Evolutionary conservation across 108 stramenopile genomes (phyloP).

Genomic region (Stephanodiscus triporus): DNA sequence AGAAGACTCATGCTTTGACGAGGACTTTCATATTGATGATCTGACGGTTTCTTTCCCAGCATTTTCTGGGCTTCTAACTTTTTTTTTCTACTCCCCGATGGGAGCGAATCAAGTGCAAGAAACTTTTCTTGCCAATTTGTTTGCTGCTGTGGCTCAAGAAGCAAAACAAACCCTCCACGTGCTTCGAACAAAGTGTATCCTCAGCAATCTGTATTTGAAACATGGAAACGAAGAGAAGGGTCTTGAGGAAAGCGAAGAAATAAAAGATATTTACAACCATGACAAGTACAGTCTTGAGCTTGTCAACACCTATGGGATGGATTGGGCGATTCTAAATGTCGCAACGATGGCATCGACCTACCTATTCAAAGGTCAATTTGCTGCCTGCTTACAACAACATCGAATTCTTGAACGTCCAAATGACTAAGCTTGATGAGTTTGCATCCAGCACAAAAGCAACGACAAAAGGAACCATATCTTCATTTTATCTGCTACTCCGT

Average conservation of each 20-base stretch:
- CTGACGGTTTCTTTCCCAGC: constrained; percentile 32
- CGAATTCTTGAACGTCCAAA: constrained; percentile 27
- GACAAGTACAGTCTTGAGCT: constrained; percentile 30
- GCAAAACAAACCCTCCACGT: constrained; percentile 24
- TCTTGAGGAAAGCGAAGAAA: constrained; percentile 31
- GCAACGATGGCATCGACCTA: constrained; percentile 33
- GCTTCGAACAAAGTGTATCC: constrained; percentile 25
- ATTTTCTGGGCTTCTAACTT: constrained; percentile 28
- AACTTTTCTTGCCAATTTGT: constrained; percentile 34
- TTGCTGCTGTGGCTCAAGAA: constrained; percentile 32
- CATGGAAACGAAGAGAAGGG: constrained; percentile 20
- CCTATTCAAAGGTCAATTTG: constrained; percentile 24
- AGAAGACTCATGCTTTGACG: constrained; percentile 4
- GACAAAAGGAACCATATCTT: constrained; percentile 22
- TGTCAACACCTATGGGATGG: constrained; percentile 30
- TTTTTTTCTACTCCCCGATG: constrained; percentile 26
- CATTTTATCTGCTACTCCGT: constrained; percentile 25
- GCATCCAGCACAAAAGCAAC: constrained; percentile 36
- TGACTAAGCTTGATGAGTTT: constrained; percentile 28
- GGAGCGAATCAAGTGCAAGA: constrained; percentile 33
- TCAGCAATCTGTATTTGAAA: constrained; percentile 36
- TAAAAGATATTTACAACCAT: constrained; percentile 22
- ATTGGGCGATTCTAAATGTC: constrained; percentile 25
- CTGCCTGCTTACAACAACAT: constrained; percentile 11
- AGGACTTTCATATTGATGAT: constrained; percentile 28